Conservation (phyloP, 1,284 basidiomycete genomes). For the Rhodofomes roseus region DNA sequence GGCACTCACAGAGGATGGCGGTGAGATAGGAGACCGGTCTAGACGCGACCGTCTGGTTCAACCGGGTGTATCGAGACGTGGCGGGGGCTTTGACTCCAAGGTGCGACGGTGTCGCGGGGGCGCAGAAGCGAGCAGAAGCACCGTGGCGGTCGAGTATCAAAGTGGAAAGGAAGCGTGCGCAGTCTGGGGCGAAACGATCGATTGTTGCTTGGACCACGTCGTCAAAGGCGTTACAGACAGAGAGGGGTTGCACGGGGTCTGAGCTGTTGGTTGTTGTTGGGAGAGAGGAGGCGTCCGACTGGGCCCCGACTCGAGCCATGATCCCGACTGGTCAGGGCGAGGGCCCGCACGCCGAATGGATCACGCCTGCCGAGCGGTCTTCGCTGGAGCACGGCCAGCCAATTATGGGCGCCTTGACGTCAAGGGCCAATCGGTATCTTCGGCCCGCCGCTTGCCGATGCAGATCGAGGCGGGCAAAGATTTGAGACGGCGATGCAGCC, state of each 20-base stretch:
- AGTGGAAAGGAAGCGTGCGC: neutral
- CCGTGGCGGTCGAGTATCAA: constrained; percentile 5
- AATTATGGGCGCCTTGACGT: neutral
- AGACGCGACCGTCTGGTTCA: neutral
- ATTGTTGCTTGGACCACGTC: neutral
- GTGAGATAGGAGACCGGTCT: constrained; percentile 1
- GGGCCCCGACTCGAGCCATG: neutral
- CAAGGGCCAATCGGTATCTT: constrained; percentile 5
- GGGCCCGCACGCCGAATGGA: neutral
- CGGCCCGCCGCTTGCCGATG: neutral
- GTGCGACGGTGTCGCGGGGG: no score
- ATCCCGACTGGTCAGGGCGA: constrained; percentile 1
- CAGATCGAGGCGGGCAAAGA: neutral
- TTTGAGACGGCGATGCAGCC: neutral
- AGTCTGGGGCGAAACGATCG: constrained; percentile 3
- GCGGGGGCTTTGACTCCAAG: neutral
- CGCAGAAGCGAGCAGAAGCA: neutral
- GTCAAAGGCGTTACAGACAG: neutral
- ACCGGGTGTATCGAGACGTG: neutral
- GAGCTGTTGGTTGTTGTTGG: neutral
- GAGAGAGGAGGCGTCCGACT: neutral
- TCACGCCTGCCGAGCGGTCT: neutral
- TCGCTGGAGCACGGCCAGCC: neutral
- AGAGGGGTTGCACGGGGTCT: neutral
- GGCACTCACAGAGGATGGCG: neutral